Conservation (phyloP, 1,284 basidiomycete genomes). For the Abortiporus biennis region DNA sequence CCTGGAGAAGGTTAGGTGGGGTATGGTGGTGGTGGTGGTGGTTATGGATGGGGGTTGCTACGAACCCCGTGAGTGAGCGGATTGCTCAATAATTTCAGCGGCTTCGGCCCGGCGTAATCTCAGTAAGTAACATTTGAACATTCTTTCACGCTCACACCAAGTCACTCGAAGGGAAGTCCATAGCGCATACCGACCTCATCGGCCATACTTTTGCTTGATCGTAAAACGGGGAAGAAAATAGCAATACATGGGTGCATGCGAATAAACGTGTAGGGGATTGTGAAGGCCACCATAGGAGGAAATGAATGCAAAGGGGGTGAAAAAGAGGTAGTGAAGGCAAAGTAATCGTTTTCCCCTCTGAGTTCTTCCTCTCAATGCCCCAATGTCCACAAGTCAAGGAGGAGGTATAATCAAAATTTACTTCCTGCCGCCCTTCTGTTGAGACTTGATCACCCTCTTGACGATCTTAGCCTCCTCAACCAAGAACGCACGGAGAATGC, state of each 20-base stretch:
- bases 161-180: too few species aligned
- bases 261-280: conserved; percentile 17
- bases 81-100: too few species aligned
- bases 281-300: conserved; percentile 13
- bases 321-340: too few species aligned
- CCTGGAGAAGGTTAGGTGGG: neutral
- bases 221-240: conserved; percentile 14
- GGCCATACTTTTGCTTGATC: conserved; percentile 22
- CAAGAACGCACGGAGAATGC: conserved; percentile 97
- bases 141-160: too few species aligned
- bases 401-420: conserved; percentile 16
- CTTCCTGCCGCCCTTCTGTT: conserved; percentile 42
- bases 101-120: too few species aligned
- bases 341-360: too few species aligned
- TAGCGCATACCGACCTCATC: conserved; percentile 26
- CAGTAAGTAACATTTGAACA: too few species aligned
- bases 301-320: conserved; percentile 5
- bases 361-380: conserved; percentile 7
- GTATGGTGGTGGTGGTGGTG: neutral
- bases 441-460: conserved; percentile 97
- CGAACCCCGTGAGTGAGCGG: neutral
- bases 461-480: conserved; percentile 99
- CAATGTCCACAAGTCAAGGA: conserved; percentile 11
- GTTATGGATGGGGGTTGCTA: neutral
- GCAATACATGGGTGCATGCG: conserved; percentile 27